A percentile compares a stretch with the other conserved stretches of the same genome.
phyloP scores from a whole-genome alignment of 352 stramenopile species.

The Phytopythium ostracodes region DNA sequence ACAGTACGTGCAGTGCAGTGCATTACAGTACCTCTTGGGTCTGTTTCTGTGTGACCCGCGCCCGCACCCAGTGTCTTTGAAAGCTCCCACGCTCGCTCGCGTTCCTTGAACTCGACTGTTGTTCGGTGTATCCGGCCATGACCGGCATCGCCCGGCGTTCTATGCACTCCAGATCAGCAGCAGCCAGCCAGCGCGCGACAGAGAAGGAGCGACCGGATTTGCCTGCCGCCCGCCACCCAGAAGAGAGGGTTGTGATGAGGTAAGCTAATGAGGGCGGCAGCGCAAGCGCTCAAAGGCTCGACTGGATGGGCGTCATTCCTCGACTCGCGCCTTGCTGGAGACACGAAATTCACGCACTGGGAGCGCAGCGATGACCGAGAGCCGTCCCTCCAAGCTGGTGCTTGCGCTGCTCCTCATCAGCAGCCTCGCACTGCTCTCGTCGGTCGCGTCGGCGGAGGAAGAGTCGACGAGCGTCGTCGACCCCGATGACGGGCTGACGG shows the following conservation, averaged over 20 bases:
- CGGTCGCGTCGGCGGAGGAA: conserved; percentile 13
- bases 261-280: neutral
- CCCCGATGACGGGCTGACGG: conserved; percentile 36
- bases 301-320: neutral
- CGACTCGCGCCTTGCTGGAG: neutral
- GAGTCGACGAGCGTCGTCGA: conserved; percentile 26
- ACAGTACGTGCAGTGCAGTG: too few species aligned
- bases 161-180: neutral
- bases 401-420: neutral
- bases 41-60: neutral
- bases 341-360: neutral
- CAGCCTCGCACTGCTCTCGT: conserved; percentile 1
- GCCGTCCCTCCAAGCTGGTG: neutral
- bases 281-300: neutral
- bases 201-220: neutral
- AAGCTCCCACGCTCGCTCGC: neutral
- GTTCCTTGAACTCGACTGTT: neutral
- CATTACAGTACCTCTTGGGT: neutral
- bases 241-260: neutral
- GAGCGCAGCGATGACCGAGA: neutral
- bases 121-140: neutral
- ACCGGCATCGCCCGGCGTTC: neutral
- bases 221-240: neutral
- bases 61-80: neutral
- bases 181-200: neutral